phyloP scores from a whole-genome alignment of 768 basidiomycete species.

The Boletus sp. region DNA sequence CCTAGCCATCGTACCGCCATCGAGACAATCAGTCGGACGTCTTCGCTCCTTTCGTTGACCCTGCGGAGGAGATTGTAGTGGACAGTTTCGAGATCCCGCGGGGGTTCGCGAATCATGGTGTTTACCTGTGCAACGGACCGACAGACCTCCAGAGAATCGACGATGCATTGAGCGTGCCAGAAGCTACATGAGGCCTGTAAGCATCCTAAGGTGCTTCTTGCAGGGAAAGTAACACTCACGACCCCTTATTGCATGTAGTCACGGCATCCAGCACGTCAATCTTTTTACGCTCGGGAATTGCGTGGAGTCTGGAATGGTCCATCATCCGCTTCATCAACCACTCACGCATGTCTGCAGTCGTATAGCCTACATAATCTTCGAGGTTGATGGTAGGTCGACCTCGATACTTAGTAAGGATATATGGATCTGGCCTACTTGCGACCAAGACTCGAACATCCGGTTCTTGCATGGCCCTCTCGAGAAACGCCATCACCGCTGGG shows the following conservation, averaged over 20 bases:
- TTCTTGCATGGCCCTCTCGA: constrained; percentile 23
- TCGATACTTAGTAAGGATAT: constrained; percentile 15
- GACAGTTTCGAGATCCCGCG: constrained; percentile 20
- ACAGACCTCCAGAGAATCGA: constrained; percentile 26
- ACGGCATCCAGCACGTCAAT: constrained; percentile 18
- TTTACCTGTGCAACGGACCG: constrained; percentile 25
- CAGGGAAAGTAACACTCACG: constrained; percentile 11
- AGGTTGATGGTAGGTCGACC: constrained; percentile 19
- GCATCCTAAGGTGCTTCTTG: neutral
- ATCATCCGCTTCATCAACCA: constrained; percentile 26
- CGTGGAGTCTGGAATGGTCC: constrained; percentile 20
- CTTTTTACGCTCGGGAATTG: constrained; percentile 23
- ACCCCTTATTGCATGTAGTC: constrained; percentile 13
- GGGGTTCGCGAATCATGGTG: constrained; percentile 13
- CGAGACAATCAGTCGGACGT: constrained; percentile 24
- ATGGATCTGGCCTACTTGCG: constrained; percentile 21
- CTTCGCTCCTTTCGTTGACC: constrained; percentile 20
- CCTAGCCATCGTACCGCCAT: constrained; percentile 24
- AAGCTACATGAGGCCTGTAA: constrained; percentile 16
- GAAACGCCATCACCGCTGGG: constrained; percentile 17
- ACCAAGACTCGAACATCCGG: constrained; percentile 23
- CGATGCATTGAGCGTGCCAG: constrained; percentile 27
- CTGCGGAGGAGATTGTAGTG: constrained; percentile 22
- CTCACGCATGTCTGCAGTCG: constrained; percentile 21
- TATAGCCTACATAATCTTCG: constrained; percentile 21